Conservation (phyloP, 805 yeast genomes). For the Starmerella vitae region DNA sequence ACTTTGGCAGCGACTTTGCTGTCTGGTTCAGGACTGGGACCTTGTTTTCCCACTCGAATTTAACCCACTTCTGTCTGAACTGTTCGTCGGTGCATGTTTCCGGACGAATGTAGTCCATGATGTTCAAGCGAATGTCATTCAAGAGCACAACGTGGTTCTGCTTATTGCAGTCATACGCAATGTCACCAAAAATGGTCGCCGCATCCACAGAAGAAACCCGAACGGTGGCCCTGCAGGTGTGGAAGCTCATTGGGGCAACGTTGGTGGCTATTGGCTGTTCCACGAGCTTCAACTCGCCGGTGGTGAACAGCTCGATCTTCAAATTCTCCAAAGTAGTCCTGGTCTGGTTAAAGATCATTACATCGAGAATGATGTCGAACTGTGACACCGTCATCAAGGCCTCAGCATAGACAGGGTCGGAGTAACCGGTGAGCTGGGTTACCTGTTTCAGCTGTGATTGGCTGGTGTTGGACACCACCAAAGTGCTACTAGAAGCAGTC, state of each 20-base stretch:
- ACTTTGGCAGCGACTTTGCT: slow-evolving; percentile 57
- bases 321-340: slow-evolving; percentile 75
- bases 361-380: slow-evolving; percentile 89
- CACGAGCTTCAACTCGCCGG: slow-evolving; percentile 89
- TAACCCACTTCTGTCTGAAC: slow-evolving; percentile 98
- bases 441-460: slow-evolving; percentile 76
- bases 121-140: slow-evolving; percentile 89
- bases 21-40: slow-evolving; percentile 45
- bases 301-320: slow-evolving; percentile 86
- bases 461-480: slow-evolving; percentile 8
- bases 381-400: slow-evolving; percentile 94
- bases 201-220: slow-evolving; percentile 96
- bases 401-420: slow-evolving; percentile 96
- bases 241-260: slow-evolving; percentile 95
- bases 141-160: slow-evolving; percentile 85
- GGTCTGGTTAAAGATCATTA: slow-evolving; percentile 87
- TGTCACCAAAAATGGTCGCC: slow-evolving; percentile 94
- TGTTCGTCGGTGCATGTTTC: slow-evolving; percentile 77
- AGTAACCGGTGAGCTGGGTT: slow-evolving; percentile 91
- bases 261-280: slow-evolving; percentile 83
- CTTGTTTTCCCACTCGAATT: slow-evolving; percentile 98
- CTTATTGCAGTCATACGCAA: slow-evolving; percentile 90
- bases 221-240: slow-evolving; percentile 72
- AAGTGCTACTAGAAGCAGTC: background rate
- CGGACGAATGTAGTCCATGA: slow-evolving; percentile 94